Percentiles rank a stretch among this genome's conserved stretches.
Conservation (phyloP, 2,329 filamentous ascomycete species). For the Cryphonectria parasitica region DNA sequence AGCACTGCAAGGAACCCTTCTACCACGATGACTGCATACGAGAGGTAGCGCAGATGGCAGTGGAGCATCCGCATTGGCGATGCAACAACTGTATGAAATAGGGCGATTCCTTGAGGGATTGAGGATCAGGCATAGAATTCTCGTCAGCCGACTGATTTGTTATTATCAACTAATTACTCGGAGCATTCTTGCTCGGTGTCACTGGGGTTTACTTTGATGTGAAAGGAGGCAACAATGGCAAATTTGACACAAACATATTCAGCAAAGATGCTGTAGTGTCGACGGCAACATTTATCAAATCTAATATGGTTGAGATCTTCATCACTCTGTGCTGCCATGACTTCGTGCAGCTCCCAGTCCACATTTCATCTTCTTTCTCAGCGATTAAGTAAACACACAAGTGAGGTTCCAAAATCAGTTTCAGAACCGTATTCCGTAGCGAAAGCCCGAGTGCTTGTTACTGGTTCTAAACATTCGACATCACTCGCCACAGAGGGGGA, state of each 20-base stretch:
- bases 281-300: not conserved
- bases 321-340: not conserved
- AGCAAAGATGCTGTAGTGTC: not conserved
- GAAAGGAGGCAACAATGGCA: not conserved
- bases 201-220: not conserved
- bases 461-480: not conserved
- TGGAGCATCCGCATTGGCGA: conserved; percentile 45
- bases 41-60: conserved; percentile 41
- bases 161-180: not conserved
- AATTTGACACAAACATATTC: not conserved
- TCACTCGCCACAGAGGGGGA: not conserved
- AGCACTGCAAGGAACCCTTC: conserved; percentile 49
- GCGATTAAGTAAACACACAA: not conserved
- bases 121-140: not conserved
- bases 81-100: conserved; percentile 46
- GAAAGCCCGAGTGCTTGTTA: not conserved
- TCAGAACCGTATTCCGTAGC: not conserved
- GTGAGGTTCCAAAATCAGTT: not conserved
- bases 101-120: not conserved
- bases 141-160: not conserved
- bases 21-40: conserved; percentile 55
- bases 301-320: not conserved
- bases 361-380: not conserved
- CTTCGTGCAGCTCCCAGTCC: not conserved
- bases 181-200: not conserved